phyloP scores from a whole-genome alignment of 495 filamentous ascomycete genomes.

The Xylaria intraflava region DNA sequence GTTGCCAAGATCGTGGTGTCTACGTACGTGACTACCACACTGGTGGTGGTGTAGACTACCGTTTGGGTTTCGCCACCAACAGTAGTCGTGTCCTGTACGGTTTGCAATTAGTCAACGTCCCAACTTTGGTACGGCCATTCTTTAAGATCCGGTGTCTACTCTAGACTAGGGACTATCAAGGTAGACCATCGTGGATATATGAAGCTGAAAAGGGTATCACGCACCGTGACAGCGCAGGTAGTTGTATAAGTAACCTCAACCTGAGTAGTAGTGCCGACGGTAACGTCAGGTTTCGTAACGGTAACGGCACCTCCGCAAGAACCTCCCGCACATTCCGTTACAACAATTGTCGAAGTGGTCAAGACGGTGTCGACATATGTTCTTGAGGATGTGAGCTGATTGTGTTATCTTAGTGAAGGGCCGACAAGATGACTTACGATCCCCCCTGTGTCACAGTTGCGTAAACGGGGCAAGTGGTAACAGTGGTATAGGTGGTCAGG shows the following conservation, averaged over 20 bases:
- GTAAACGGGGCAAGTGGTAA: slow-evolving; percentile 27
- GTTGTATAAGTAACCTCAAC: slow-evolving; percentile 38
- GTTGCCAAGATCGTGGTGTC: slow-evolving; percentile 25
- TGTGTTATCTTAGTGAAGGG: background rate
- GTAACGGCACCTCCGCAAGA: slow-evolving; percentile 23
- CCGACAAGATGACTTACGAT: slow-evolving; percentile 16
- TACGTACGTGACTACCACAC: slow-evolving; percentile 23
- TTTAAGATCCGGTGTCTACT: background rate
- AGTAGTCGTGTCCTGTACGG: slow-evolving; percentile 19
- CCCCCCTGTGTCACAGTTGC: slow-evolving; percentile 24
- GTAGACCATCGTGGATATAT: background rate
- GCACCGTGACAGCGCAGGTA: slow-evolving; percentile 31
- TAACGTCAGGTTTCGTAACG: slow-evolving; percentile 23
- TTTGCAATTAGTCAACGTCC: background rate
- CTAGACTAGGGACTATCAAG: too few species aligned
- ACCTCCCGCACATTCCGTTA: slow-evolving; percentile 25
- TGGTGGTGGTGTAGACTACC: slow-evolving; percentile 40
- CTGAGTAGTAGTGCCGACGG: slow-evolving; percentile 29
- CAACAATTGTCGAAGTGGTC: slow-evolving; percentile 30
- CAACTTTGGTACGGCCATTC: background rate
- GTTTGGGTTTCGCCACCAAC: slow-evolving; percentile 27
- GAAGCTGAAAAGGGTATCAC: background rate
- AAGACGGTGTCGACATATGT: slow-evolving; percentile 23
- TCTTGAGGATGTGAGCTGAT: slow-evolving; percentile 12
- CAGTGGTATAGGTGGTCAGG: slow-evolving; percentile 26